Evolutionary conservation across 805 yeast species (phyloP).

Genomic region (Saccharomycopsis schoenii): DNA sequence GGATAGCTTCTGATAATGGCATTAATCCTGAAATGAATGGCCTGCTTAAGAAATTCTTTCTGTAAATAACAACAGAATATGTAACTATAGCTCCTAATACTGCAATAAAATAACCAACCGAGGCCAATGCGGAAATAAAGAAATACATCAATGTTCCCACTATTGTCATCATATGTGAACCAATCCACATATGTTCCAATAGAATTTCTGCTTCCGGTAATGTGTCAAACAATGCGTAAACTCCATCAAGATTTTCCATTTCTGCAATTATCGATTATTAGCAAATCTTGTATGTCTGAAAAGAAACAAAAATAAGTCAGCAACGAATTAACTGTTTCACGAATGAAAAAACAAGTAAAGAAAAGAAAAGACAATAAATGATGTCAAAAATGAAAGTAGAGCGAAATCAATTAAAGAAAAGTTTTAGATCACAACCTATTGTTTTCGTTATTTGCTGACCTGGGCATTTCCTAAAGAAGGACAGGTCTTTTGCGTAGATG

Average conservation of each 20-base stretch:
- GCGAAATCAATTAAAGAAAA: no score
- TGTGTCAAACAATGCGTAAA: neutral
- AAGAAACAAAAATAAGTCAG: no score
- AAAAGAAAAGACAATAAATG: no score
- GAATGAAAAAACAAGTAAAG: no score
- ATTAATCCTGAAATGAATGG: slow-evolving; percentile 8
- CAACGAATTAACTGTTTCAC: no score
- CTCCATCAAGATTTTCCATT: neutral
- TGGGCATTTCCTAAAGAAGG: no score
- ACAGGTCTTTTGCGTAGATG: no score
- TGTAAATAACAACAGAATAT: slow-evolving; percentile 7
- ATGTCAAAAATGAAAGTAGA: no score
- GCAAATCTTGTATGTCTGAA: neutral
- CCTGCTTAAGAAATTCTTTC: slow-evolving; percentile 3
- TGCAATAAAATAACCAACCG: slow-evolving; percentile 8
- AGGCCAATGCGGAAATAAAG: slow-evolving; percentile 7
- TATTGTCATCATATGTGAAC: slow-evolving; percentile 9
- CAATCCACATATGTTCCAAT: slow-evolving; percentile 5
- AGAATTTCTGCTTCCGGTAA: slow-evolving; percentile 5
- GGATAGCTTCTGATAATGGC: slow-evolving; percentile 16
- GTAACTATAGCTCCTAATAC: slow-evolving; percentile 12
- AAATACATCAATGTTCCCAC: slow-evolving; percentile 7
- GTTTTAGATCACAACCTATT: no score
- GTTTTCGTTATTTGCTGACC: no score
- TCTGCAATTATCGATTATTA: neutral